phyloP scores from a whole-genome alignment of 352 stramenopile genomes.

The Phytopythium kandeliae region DNA sequence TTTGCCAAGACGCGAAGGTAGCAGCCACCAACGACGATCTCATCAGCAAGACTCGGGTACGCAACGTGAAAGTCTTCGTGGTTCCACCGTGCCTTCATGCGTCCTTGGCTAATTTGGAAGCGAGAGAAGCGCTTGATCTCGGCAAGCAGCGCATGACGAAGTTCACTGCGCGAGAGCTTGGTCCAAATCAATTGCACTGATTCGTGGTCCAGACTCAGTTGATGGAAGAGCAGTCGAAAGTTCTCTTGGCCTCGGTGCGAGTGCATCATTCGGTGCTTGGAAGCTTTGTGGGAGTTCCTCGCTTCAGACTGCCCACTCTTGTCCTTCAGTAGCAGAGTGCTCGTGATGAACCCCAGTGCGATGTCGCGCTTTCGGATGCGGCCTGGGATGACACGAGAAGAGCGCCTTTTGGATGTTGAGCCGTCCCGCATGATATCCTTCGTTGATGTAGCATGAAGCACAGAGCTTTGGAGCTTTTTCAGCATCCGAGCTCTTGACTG shows the following conservation, averaged over 20 bases:
- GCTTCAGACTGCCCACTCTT: not conserved
- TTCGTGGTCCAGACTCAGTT: conserved; percentile 89
- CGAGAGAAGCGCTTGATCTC: conserved; percentile 83
- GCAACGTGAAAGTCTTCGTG: conserved; percentile 93
- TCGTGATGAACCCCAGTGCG: conserved; percentile 41
- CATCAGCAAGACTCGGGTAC: conserved; percentile 84
- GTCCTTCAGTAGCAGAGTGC: conserved; percentile 12
- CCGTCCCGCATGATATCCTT: not conserved
- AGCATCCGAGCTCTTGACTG: conserved; percentile 59
- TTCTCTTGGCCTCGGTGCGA: conserved; percentile 68
- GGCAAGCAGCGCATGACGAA: conserved; percentile 76
- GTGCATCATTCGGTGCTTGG: conserved; percentile 16
- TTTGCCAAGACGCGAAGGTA: conserved; percentile 80
- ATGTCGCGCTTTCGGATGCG: conserved; percentile 69
- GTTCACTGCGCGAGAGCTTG: conserved; percentile 80
- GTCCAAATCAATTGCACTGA: conserved; percentile 94
- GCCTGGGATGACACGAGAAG: conserved; percentile 6
- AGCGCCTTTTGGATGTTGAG: conserved; percentile 4
- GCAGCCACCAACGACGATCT: conserved; percentile 86
- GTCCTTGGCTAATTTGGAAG: conserved; percentile 57
- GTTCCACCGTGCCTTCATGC: conserved; percentile 91
- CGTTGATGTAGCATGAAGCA: conserved; percentile 8
- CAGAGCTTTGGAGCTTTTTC: conserved; percentile 55
- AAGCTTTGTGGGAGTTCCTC: conserved; percentile 9
- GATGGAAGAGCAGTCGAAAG: conserved; percentile 94